Evolutionary conservation across 2,329 filamentous ascomycete species (phyloP), one percentile per base, ranked within the genome.

Genomic region (Botrytis deweyae): DNA sequence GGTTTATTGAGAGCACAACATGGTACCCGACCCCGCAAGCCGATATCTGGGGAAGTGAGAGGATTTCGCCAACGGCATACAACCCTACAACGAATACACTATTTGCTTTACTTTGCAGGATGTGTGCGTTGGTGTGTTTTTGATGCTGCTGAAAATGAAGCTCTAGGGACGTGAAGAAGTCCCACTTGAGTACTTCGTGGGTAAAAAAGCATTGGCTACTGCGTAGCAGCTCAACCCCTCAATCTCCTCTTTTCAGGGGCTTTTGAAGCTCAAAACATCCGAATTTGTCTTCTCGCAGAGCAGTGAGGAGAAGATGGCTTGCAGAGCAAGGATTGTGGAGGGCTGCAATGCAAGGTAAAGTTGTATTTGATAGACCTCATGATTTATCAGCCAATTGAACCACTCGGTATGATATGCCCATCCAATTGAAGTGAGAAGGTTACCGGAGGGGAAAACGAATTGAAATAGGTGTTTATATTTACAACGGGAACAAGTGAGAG

Each of bases 1-100:
- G 70, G 40, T 40, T 67, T 38, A 20, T 65, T 40, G 29, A 66
- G 29, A 66, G 38, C 63, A 72, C 63, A 68, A 38, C 46, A 49
- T 38, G 46, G 63, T 49, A 67, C 49, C 52, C 33, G 63, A 72
- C 64, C 64, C 63, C 63, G 70, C 70, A 72, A 68, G 70, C 63
- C 63, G 38, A 42, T 42, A 22, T 59, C 61, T 16, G 25, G 25
- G 16, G 61, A 64, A 16, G 18, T 20, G 5, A 18, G 25, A 64
- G 62, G 33, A n/a, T 55, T 36, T 44, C 3, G 61, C 38, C 20
- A 25, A 58, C 20, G 25, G 36, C 52, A 18, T 18, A 63, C 8
- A 38, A 42, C 25, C 22, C 36, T 40, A 40, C 14, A 62, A 62
- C 25, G 10, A 36, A 42, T 40, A n/a, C 33, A 18, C 12, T 40